phyloP scores from a whole-genome alignment of 129 eudicot species.

The Tanacetum coccineum region DNA sequence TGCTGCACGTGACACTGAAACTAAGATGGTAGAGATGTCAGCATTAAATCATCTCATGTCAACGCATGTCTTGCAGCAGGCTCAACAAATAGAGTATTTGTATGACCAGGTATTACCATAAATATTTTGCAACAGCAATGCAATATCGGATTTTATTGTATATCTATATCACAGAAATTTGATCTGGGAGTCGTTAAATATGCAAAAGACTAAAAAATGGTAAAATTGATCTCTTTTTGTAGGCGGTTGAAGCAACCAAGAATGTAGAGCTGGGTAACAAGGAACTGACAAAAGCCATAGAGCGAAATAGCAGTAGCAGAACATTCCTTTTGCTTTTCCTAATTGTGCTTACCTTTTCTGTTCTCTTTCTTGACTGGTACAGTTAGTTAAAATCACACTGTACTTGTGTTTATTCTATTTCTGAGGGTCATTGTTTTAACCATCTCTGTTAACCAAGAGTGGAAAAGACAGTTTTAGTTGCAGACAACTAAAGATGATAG shows the following conservation, averaged over 20 bases:
- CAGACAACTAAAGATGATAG: not conserved
- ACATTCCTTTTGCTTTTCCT: slow-evolving; percentile 73
- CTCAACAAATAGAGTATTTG: slow-evolving; percentile 78
- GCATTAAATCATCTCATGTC: slow-evolving; percentile 97
- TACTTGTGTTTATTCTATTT: not conserved
- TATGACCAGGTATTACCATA: slow-evolving; percentile 68
- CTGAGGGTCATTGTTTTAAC: not conserved
- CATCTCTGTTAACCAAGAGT: not conserved
- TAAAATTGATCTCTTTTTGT: too few species aligned
- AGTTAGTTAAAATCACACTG: slow-evolving; percentile 23
- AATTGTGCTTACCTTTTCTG: slow-evolving; percentile 62
- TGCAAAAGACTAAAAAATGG: too few species aligned
- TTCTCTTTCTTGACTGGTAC: slow-evolving; percentile 91
- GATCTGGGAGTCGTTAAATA: too few species aligned
- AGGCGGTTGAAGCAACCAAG: slow-evolving; percentile 48
- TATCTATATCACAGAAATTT: too few species aligned
- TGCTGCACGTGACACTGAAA: slow-evolving; percentile 87
- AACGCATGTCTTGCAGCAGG: slow-evolving; percentile 89
- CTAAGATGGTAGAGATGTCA: slow-evolving; percentile 93
- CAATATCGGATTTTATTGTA: too few species aligned
- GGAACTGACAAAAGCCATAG: slow-evolving; percentile 73
- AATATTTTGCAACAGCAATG: too few species aligned
- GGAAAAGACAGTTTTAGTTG: not conserved
- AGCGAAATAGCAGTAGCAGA: slow-evolving; percentile 81
- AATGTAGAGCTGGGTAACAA: slow-evolving; percentile 88